Base-by-base conservation (phyloP, 495 filamentous ascomycete genomes). In the Aspergillus bridgeri region DNA sequence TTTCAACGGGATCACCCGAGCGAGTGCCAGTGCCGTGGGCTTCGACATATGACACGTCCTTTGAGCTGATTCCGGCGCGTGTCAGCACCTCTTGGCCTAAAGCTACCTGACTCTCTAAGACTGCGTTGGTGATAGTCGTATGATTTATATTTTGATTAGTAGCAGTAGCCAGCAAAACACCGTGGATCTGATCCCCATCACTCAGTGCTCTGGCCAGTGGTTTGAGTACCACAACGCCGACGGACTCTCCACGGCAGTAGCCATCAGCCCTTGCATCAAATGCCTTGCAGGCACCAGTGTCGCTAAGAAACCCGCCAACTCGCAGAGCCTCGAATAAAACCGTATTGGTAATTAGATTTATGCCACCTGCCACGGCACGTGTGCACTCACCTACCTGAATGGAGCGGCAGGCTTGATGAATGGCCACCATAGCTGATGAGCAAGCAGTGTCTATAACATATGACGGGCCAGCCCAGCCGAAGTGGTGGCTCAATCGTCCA, bases 241-340 rank as follows among this genome's bases (percentile, higher is more conserved):
- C 81, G 19, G 77, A 81, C 52, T 90, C 87, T 1, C 78, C 82
- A 49, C 87, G 79, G 63, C 84, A 88, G 65, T 90, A 90, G 0
- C 87, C 87, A 61, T 87, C 80, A 8, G 86, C 86, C 22, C 72
- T 72, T 51, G 80, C 76, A 62, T 88, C 85, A 58, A 88, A 89
- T 0, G 86, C 75, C 38, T 87, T 86, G 61, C 86, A 90, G 0
- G 49, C 15, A 0, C 73, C 72, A 0, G 66, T 71, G 0, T 63
- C 56, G 42, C 54, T 69, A 1, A 69, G 42, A 46, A 75, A 72
- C 1, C 59, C 64, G 0, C 65, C 69, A 1, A 46, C 60, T 21
- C n/a, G 54, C 0, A 70, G 51, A 51, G 69, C 62, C 42, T 66
- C 54, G 15, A 20, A 57, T 0, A 42, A 20, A 13, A 24, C 43